Conservation (phyloP, 306 rosid species). For the Prunus campanulata region DNA sequence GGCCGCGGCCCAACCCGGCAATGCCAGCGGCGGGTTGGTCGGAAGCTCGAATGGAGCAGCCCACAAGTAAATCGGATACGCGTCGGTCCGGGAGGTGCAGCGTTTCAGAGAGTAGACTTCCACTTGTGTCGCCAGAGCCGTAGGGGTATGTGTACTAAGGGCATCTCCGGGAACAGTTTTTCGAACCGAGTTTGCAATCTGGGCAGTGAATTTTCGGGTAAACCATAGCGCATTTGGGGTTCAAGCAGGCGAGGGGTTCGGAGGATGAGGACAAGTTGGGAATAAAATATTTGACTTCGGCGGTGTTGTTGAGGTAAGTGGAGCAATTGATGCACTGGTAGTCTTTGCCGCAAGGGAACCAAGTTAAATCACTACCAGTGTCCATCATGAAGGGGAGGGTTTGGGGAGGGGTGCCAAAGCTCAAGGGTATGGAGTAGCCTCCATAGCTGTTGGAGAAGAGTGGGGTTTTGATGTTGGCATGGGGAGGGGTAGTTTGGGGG, state of each 20-base stretch:
- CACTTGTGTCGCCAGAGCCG: constrained; percentile 63
- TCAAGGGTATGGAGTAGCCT: constrained; percentile 58
- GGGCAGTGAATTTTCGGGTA: constrained; percentile 35
- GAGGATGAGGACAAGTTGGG: constrained; percentile 58
- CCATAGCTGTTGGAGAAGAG: constrained; percentile 61
- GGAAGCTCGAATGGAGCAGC: too few species aligned
- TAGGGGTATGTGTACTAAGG: constrained; percentile 58
- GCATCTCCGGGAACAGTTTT: constrained; percentile 43
- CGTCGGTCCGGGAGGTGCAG: constrained; percentile 38
- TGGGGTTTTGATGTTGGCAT: constrained; percentile 2
- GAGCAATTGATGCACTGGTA: constrained; percentile 58
- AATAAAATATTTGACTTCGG: constrained; percentile 38
- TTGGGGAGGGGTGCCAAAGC: constrained; percentile 74
- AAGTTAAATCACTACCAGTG: constrained; percentile 76
- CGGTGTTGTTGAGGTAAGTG: constrained; percentile 39
- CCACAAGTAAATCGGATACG: too few species aligned
- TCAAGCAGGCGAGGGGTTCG: constrained; percentile 50
- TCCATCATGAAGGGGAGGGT: constrained; percentile 49
- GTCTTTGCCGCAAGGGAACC: constrained; percentile 75
- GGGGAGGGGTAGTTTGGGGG: constrained; percentile 19
- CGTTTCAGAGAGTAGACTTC: constrained; percentile 48
- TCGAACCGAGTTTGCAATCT: constrained; percentile 25
- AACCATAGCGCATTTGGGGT: constrained; percentile 57
- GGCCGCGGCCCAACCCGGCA: constrained; percentile 77
- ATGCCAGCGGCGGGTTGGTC: constrained; percentile 50